Evolutionary conservation across 2,329 filamentous ascomycete species (phyloP), one percentile per base, ranked within the genome.

Genomic region (Diaporthe citrichinensis): DNA sequence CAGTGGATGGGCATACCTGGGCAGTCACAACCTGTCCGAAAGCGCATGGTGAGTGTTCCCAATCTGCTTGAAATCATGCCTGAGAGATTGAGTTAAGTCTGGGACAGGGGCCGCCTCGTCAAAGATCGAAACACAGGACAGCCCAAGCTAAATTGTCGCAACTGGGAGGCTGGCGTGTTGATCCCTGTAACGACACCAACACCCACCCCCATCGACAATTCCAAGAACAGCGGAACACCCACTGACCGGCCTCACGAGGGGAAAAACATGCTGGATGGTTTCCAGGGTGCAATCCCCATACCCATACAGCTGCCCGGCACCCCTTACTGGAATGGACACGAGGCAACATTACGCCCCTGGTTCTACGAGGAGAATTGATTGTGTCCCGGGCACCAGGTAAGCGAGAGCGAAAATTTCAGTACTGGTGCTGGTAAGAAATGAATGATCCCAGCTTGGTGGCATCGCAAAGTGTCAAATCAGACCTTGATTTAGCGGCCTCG

Each of bases 151-250:
- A 95, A 90, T 77, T 95, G 94, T 83, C 92, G 94, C 73, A 99
- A 98, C 83, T 98, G 96, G 96, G 97, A 98, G 85, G 98, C 95
- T 81, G 97, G 97, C 49, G 94, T 99, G 1, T 80, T 98, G 34
- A 82, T 98, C 55, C 92, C 92, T 14, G 86, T 94, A 34, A 39
- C 51, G 79, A 78, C 57, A 74, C 80, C 71, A 77, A 76, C 46
- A 62, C 61, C 75, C 76, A 65, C 77, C 55, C 28, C 71, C 72
- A 77, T 72, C 77, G 20, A 62, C 7, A 15, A 55, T 25, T 23
- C 46, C 58, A 65, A 73, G 36, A 44, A 36, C 58, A n/a, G 41
- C 46, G 71, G 46, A 44, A 17, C 58, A 65, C 46, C 46, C 39
- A 44, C 51, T 23, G 28, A 67, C 46, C 71, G 71, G 61, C 46